Base-by-base conservation (phyloP, 106 monocot species). In the Narthecium ossifragum region DNA sequence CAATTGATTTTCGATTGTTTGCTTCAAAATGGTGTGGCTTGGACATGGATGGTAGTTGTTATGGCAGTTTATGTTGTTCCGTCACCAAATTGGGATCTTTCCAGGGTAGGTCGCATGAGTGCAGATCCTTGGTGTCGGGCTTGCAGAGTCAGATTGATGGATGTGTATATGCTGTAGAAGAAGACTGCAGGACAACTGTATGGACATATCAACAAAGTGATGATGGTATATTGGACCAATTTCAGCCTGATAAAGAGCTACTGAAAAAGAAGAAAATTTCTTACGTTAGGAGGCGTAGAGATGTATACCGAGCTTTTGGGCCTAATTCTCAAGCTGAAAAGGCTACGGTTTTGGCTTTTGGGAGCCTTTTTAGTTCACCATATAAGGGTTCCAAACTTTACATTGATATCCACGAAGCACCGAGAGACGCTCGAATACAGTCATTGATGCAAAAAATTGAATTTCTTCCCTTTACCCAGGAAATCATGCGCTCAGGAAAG, bases 161-260 rank as follows among this genome's bases (percentile, higher is more conserved):
- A 6, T 98, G 86, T 65, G 13, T 79, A 7, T 80, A 77, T 64
- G 64, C 78, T 37, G 72, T 98, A 52, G 64, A 98, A 70, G 98
- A 90, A 31, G 98, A 98, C 41, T 98, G 98, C 56, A 81, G 98
- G 55, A 98, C 90, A 31, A 87, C 87, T 24, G 90, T 98, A 11
- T 98, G 98, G 90, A 91, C 84, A 41, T 98, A 91, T 62, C 75
- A 77, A 34, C 81, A 87, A 68, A 64, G 85, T 7, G 45, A 67
- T 70, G 86, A 91, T 59, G 80, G 69, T 2, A 67, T 20, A 4
- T 59, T 91, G 49, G 98, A 98, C 29, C 32, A 45, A 18, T 98
- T 84, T 65, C 98, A 98, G 62, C 84, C 76, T 26, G 79, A 77
- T 31, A 34, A 79, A 43, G 81, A 81, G 60, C 61, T 98, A 37